A percentile compares a stretch with the other conserved stretches of the same genome.
Evolutionary conservation across 805 yeast species (phyloP).

Genomic region (Lipomyces japonicus): DNA sequence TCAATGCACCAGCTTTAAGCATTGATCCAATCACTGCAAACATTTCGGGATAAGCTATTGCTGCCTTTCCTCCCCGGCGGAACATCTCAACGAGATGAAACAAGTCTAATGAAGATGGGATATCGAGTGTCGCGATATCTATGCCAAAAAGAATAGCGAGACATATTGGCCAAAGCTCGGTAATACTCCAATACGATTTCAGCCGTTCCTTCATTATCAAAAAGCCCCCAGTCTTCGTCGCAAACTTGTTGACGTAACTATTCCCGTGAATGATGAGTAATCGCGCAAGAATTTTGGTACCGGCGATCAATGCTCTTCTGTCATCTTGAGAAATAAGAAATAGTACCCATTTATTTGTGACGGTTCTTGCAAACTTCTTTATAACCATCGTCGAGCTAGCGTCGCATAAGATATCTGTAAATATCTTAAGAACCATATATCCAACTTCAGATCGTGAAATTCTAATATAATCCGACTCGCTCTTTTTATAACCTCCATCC

Average conservation of each 20-base stretch:
- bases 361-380: conserved; percentile 49
- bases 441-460: conserved; percentile 31
- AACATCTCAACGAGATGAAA: conserved; percentile 24
- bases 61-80: conserved; percentile 23
- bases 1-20: conserved; percentile 28
- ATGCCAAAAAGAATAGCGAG: conserved; percentile 40
- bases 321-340: conserved; percentile 47
- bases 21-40: conserved; percentile 28
- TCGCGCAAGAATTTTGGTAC: conserved; percentile 48
- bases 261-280: conserved; percentile 48
- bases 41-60: conserved; percentile 29
- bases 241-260: conserved; percentile 47
- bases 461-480: conserved; percentile 23
- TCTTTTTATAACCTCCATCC: not conserved
- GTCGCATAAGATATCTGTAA: conserved; percentile 43
- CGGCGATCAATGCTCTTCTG: conserved; percentile 38
- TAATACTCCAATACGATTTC: conserved; percentile 48
- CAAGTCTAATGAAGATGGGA: conserved; percentile 17
- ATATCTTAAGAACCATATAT: conserved; percentile 39
- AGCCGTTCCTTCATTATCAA: conserved; percentile 47
- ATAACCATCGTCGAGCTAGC: conserved; percentile 35
- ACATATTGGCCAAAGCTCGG: conserved; percentile 39
- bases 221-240: conserved; percentile 41
- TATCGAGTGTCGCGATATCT: conserved; percentile 36
- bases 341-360: conserved; percentile 64